These are phyloP conservation scores for Orbilia javanica DNA, from an alignment of 2,329 filamentous ascomycete genomes.

Conservation along the genomic window DNA sequence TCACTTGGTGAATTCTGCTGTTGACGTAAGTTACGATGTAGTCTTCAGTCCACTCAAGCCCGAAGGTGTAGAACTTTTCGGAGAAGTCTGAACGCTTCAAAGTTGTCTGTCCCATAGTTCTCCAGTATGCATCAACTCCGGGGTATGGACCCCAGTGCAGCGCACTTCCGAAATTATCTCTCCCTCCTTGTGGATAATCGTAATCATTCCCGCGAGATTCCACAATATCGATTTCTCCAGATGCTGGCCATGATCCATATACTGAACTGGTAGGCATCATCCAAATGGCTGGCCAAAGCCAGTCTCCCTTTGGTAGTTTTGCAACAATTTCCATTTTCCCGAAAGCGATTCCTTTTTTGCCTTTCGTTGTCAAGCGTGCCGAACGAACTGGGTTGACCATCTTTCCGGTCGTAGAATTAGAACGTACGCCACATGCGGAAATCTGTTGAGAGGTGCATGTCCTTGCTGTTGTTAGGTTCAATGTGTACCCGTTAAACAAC, in stretches of 20 bases:
- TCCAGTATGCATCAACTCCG: slow-evolving; percentile 63
- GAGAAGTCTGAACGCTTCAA: slow-evolving; percentile 66
- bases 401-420: slow-evolving; percentile 66
- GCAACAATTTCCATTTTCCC: slow-evolving; percentile 71
- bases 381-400: slow-evolving; percentile 70
- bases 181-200: slow-evolving; percentile 65
- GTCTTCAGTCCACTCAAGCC: slow-evolving; percentile 62
- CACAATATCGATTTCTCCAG: slow-evolving; percentile 71
- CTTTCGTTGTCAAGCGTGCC: slow-evolving; percentile 68
- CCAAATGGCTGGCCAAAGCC: slow-evolving; percentile 70
- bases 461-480: slow-evolving; percentile 67
- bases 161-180: slow-evolving; percentile 64
- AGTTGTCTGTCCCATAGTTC: slow-evolving; percentile 63
- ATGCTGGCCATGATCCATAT: slow-evolving; percentile 70
- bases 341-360: slow-evolving; percentile 68
- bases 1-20: slow-evolving; percentile 47
- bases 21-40: slow-evolving; percentile 50
- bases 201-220: slow-evolving; percentile 68
- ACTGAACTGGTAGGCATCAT: slow-evolving; percentile 69
- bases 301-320: slow-evolving; percentile 70
- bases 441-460: slow-evolving; percentile 66
- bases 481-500: slow-evolving; percentile 64
- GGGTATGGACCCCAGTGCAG: slow-evolving; percentile 68
- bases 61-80: slow-evolving; percentile 69
- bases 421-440: slow-evolving; percentile 65